Base-by-base conservation (phyloP, 1,284 basidiomycete genomes). In the Pseudozyma thailandica region DNA sequence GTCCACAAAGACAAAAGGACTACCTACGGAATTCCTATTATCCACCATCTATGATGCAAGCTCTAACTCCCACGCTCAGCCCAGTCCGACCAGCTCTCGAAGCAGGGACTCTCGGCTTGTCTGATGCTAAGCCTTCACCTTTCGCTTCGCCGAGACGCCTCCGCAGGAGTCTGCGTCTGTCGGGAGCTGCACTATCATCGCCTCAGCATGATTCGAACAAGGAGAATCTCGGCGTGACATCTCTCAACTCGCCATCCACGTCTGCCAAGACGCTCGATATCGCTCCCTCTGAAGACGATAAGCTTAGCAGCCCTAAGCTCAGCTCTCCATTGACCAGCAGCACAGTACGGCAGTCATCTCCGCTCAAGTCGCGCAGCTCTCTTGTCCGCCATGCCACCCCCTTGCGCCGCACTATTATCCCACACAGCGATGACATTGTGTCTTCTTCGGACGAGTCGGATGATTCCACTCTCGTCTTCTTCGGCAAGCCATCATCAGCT, bases 401-500 rank as follows among this genome's bases (percentile, higher is more conserved):
- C 15, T 23, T 51, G 30, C 57, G 57, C 9, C 56, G 63, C 23
- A 26, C 41, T 10, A 16, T 39, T 3, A 15, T 35, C 16, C 15
- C 44, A 12, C 56, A 39, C 9, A 38, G 39, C 41, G 52, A 66
- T 42, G 57, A 56, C 25, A 41, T 56, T 15, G 27, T 21, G 8
- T 71, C 61, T 1, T 71, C 68, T 13, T 56, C 52, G 15, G 56
- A 71, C 35, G 68, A 64, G 37, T 64, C 68, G 6, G 70, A 72
- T 31, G 70, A 56, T 18, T 68, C 64, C 12, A 43, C 38, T 6
- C 49, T 70, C 15, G 72, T 74, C 49, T 74, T 71, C 53, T 74
- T 74, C 21, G 72, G 72, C 12, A 59, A 57, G 38, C 72, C 72
- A 1, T 68, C 72, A 1, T 66, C 62, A 12, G 64, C 63, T 2